phyloP scores from a whole-genome alignment of 352 stramenopile species.

The Phytopythium cucurbitacearum region DNA sequence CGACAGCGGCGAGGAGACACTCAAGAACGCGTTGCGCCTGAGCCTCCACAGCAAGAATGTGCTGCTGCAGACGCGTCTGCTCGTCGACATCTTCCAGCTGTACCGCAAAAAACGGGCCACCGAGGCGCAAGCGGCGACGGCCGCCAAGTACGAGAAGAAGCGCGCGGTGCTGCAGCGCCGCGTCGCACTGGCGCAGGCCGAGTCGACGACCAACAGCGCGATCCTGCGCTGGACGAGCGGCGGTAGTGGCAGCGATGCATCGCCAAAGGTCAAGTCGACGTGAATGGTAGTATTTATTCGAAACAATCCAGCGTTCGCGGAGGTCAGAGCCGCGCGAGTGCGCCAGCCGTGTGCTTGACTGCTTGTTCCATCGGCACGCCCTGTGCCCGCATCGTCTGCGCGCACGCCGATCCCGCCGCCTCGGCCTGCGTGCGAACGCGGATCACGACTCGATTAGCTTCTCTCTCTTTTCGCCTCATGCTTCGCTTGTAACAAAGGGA shows the following conservation, averaged over 20 bases:
- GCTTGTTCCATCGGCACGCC: conserved; percentile 71
- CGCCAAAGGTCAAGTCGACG: conserved; percentile 5
- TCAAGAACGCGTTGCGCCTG: conserved; percentile 51
- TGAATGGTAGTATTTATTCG: conserved; percentile 10
- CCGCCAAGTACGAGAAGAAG: conserved; percentile 69
- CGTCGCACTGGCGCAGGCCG: conserved; percentile 35
- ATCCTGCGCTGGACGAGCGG: conserved; percentile 49
- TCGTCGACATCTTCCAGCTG: conserved; percentile 52
- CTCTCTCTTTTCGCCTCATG: neutral
- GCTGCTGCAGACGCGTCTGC: conserved; percentile 55
- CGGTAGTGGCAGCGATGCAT: neutral
- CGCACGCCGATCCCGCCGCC: conserved; percentile 51
- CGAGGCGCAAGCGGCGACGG: conserved; percentile 35
- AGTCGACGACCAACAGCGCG: conserved; percentile 26
- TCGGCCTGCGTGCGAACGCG: conserved; percentile 42
- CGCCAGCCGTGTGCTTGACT: conserved; percentile 63
- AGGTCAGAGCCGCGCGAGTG: conserved; percentile 50
- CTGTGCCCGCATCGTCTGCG: conserved; percentile 57
- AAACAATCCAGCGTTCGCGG: conserved; percentile 1
- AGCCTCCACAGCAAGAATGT: conserved; percentile 63
- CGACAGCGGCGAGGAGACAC: conserved; percentile 53
- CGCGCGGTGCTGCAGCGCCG: conserved; percentile 39
- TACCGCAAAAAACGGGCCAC: conserved; percentile 36
- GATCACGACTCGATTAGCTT: conserved; percentile 7
- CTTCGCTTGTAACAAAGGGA: neutral